phyloP scores from a whole-genome alignment of 768 basidiomycete species.

The Hydnomerulius pinastri region DNA sequence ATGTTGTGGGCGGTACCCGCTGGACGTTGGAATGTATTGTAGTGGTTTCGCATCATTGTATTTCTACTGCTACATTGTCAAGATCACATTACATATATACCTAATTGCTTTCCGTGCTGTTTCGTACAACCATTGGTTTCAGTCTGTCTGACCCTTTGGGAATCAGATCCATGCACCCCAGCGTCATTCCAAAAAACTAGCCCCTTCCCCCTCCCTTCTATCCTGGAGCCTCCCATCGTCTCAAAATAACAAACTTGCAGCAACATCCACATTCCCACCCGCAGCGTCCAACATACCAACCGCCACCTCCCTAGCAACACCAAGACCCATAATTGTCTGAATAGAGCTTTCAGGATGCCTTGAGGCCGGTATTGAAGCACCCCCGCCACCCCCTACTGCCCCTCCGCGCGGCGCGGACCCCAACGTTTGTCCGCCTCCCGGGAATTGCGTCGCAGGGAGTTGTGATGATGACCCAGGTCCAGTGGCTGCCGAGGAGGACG shows the following conservation, averaged over 20 bases:
- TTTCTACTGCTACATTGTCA: conserved; percentile 5
- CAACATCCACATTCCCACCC: conserved; percentile 84
- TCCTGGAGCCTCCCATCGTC: neutral
- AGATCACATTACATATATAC: neutral
- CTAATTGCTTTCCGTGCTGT: neutral
- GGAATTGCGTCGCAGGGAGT: conserved; percentile 59
- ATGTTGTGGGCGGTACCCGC: too few species aligned
- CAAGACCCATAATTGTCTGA: conserved; percentile 69
- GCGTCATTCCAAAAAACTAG: neutral
- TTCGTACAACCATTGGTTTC: neutral
- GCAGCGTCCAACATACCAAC: conserved; percentile 75
- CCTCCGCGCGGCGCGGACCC: conserved; percentile 43
- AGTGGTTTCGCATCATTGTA: neutral
- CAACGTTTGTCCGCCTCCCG: conserved; percentile 68
- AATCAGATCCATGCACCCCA: neutral
- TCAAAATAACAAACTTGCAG: conserved; percentile 84
- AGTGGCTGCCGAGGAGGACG: conserved; percentile 8
- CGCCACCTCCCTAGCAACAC: conserved; percentile 76
- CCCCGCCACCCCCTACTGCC: too few species aligned
- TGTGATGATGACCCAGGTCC: conserved; percentile 20
- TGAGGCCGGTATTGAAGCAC: too few species aligned
- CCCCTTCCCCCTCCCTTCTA: neutral
- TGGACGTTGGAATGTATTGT: neutral
- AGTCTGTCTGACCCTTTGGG: neutral
- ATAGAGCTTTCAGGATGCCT: conserved; percentile 63